Conservation (phyloP, 805 yeast genomes). For the Metschnikowia bowlesiae region DNA sequence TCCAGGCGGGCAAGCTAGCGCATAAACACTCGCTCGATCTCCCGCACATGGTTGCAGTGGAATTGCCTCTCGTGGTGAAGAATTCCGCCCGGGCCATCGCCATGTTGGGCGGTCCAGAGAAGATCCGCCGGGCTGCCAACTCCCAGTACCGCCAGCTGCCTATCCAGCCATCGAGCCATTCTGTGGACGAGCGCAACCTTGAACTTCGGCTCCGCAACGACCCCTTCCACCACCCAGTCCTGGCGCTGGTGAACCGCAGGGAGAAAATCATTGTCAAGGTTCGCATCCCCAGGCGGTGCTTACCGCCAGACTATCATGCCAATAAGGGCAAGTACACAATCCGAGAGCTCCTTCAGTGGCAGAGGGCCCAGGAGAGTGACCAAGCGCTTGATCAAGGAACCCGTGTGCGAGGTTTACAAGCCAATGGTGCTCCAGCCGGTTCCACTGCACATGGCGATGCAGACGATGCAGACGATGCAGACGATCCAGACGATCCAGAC, state of each 20-base stretch:
- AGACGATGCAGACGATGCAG: not conserved
- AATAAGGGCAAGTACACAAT: constrained; percentile 37
- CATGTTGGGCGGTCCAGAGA: constrained; percentile 62
- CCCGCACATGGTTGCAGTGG: constrained; percentile 71
- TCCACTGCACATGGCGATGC: no score
- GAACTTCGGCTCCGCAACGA: constrained; percentile 40
- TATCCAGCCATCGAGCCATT: constrained; percentile 18
- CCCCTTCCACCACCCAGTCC: constrained; percentile 58
- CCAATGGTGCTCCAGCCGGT: no score
- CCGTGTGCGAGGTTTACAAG: no score
- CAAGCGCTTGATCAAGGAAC: no score
- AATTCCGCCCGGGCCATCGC: constrained; percentile 58
- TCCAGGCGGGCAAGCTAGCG: constrained; percentile 27
- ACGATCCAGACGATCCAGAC: no score
- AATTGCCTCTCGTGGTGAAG: constrained; percentile 68
- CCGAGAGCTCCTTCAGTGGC: constrained; percentile 34
- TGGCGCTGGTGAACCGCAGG: constrained; percentile 46
- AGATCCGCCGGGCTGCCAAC: constrained; percentile 40
- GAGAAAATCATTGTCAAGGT: constrained; percentile 60
- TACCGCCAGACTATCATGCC: constrained; percentile 34
- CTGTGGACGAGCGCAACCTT: constrained; percentile 31
- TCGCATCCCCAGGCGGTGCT: constrained; percentile 52
- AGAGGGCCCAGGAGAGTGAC: constrained; percentile 17
- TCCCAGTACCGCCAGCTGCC: constrained; percentile 23
- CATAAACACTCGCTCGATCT: constrained; percentile 61